phyloP scores from a whole-genome alignment of 108 stramenopile species.

The Parietichytrium sp. region DNA sequence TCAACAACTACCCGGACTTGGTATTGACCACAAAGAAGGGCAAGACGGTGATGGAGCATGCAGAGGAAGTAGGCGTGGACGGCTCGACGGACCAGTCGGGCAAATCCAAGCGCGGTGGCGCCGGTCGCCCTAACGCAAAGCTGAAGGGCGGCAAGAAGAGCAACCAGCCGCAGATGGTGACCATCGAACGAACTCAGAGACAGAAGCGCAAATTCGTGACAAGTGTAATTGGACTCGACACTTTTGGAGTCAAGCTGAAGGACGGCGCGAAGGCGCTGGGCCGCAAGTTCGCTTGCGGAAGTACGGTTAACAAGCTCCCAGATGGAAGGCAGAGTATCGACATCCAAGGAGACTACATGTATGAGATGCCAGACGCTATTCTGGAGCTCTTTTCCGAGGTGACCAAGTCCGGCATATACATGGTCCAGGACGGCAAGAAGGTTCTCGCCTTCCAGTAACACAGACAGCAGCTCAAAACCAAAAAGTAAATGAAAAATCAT shows the following conservation, averaged over 20 bases:
- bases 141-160: conserved; percentile 75
- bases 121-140: conserved; percentile 43
- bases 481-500: too few relatives aligned
- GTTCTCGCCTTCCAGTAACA: background rate
- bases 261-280: conserved; percentile 84
- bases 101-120: conserved; percentile 33
- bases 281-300: conserved; percentile 84
- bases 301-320: conserved; percentile 76
- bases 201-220: conserved; percentile 83
- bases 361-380: conserved; percentile 85
- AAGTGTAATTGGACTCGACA: conserved; percentile 82
- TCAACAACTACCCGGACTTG: conserved; percentile 54
- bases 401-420: background rate
- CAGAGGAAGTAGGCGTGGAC: conserved; percentile 33
- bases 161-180: conserved; percentile 62
- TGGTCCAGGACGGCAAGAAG: background rate
- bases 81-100: conserved; percentile 38
- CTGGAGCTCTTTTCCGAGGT: conserved; percentile 66
- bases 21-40: conserved; percentile 53
- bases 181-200: conserved; percentile 68
- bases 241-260: conserved; percentile 84
- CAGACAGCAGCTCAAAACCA: too few relatives aligned
- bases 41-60: conserved; percentile 46
- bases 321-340: conserved; percentile 79
- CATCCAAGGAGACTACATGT: conserved; percentile 92